Evolutionary conservation across 2,329 filamentous ascomycete species (phyloP), one percentile per base, ranked within the genome.

Genomic region (Meredithiella fracta): DNA sequence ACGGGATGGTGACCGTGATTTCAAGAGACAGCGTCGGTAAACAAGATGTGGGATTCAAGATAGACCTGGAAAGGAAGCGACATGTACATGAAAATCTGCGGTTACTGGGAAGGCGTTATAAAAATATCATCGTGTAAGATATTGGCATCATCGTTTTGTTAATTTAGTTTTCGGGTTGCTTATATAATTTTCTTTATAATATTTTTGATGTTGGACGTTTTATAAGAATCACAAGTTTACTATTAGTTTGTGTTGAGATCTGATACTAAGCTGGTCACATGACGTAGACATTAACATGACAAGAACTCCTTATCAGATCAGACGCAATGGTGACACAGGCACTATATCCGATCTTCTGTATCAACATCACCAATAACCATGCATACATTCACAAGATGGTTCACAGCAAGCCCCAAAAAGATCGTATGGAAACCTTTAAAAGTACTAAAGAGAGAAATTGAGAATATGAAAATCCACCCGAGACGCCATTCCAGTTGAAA

Each of bases 371-470:
- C n/a, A n/a, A n/a, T 34, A 11, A 34, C 5, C 5, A 5, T 34
- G n/a, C 22, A 17, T 51, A 11, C 25, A 37, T 9, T n/a, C 25
- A 20, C 9, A 15, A 31, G 15, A 37, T 8, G 14, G n/a, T 51
- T 29, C 7, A 22, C 26, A 29, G 3, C 17, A 17, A 14, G 42
- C 20, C 23, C 40, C 56, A 52, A 59, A 54, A 52, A 37, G 25
- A 17, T 22, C 25, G 54, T 34, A 40, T 7, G 47, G 9, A 51
- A 20, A 52, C 50, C 37, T 60, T 59, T 60, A 59, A 42, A 55
- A 58, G 54, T 60, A 60, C 58, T 53, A 61, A 58, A 60, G 60
- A 62, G 60, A 61, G 59, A 65, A 62, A 63, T 63, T 61, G 61
- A 59, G 63, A 58, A 58, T 61, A 62, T 62, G 57, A 58, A 60